These are phyloP conservation scores for Magnolia sinica DNA, from an alignment of 164 flowering plant species.

Conservation along the genomic window DNA sequence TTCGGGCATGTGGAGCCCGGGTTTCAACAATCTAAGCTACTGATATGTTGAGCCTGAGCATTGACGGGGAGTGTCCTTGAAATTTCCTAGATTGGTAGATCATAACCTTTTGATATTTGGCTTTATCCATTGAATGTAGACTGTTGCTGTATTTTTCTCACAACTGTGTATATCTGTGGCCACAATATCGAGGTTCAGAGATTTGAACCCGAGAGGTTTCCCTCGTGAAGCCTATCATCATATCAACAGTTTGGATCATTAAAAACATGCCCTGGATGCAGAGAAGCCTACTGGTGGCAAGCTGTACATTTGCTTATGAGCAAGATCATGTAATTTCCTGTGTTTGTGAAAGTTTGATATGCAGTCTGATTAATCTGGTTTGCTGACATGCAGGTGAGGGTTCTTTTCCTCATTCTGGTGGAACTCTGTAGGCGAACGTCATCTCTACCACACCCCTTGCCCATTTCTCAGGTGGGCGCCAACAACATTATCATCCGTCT, in stretches of 20 bases:
- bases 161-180: too few relatives aligned
- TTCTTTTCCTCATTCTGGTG: slow-evolving; percentile 87
- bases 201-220: too few relatives aligned
- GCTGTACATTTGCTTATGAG: neutral
- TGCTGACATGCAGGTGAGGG: slow-evolving; percentile 64
- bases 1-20: too few relatives aligned
- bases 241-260: neutral
- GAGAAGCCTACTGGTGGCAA: neutral
- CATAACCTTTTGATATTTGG: too few relatives aligned
- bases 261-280: neutral
- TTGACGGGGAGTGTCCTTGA: too few relatives aligned
- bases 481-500: slow-evolving; percentile 79
- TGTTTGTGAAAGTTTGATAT: neutral
- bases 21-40: too few relatives aligned
- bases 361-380: neutral
- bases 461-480: slow-evolving; percentile 92
- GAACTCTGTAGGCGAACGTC: slow-evolving; percentile 89
- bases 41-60: too few relatives aligned
- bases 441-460: slow-evolving; percentile 67
- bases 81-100: too few relatives aligned
- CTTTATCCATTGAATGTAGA: too few relatives aligned
- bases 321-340: neutral
- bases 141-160: too few relatives aligned
- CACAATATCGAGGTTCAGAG: too few relatives aligned
- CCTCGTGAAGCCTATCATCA: neutral